These are phyloP conservation scores for Pulveroboletus sp. DNA, from an alignment of 768 basidiomycete species.

Conservation along the genomic window DNA sequence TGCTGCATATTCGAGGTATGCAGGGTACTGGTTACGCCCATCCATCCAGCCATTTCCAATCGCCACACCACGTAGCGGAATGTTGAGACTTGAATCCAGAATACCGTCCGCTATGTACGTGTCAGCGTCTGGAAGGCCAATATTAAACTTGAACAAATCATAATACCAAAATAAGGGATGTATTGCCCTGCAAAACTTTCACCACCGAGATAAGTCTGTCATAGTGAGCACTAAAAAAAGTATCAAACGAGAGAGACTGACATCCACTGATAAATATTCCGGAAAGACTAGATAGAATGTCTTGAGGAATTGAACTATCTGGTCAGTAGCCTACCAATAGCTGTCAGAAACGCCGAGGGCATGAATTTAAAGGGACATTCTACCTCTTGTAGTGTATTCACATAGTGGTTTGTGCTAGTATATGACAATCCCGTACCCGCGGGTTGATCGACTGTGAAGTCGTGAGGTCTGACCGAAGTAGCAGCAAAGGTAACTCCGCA, in stretches of 20 bases:
- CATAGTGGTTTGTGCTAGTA: slow-evolving; percentile 77
- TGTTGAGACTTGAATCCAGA: slow-evolving; percentile 51
- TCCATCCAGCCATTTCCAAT: slow-evolving; percentile 99
- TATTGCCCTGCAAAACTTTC: slow-evolving; percentile 98
- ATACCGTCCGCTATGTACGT: slow-evolving; percentile 64
- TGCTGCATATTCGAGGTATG: slow-evolving; percentile 83
- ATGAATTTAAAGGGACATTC: slow-evolving; percentile 9
- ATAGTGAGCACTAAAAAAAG: slow-evolving; percentile 7
- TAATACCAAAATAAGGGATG: slow-evolving; percentile 88
- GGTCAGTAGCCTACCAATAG: slow-evolving; percentile 55
- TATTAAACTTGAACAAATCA: neutral
- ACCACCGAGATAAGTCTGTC: slow-evolving; percentile 89
- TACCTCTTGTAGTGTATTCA: slow-evolving; percentile 73
- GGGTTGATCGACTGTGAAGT: slow-evolving; percentile 84
- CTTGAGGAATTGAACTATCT: slow-evolving; percentile 77
- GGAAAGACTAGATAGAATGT: slow-evolving; percentile 93
- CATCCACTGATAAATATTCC: slow-evolving; percentile 77
- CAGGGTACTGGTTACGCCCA: slow-evolving; percentile 78
- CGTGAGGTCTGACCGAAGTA: slow-evolving; percentile 7
- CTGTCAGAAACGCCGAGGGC: neutral
- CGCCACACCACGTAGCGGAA: slow-evolving; percentile 72
- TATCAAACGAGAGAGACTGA: slow-evolving; percentile 38
- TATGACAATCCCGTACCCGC: slow-evolving; percentile 95
- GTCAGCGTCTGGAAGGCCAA: slow-evolving; percentile 1
- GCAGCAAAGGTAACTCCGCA: slow-evolving; percentile 37